These are phyloP conservation scores for Rhodosporidiobolus odoratus DNA, from an alignment of 768 basidiomycete species.

Conservation along the genomic window DNA sequence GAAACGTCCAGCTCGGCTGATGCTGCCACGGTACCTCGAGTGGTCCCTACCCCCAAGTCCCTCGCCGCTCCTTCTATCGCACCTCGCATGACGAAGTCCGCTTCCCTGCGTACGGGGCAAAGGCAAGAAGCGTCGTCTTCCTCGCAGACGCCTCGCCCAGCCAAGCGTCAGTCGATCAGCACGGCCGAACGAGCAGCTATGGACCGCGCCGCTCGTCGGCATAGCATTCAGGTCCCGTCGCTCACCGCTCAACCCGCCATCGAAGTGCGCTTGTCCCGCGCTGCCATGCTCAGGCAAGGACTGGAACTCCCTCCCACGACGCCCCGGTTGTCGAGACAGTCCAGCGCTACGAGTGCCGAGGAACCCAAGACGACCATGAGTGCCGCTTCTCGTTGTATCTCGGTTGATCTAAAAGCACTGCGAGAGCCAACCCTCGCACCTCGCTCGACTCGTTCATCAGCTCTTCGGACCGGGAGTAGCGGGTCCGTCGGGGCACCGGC, in stretches of 20 bases:
- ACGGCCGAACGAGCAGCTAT: constrained; percentile 29
- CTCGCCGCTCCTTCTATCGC: constrained; percentile 25
- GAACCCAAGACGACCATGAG: neutral
- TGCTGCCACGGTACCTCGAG: neutral
- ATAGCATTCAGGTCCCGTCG: constrained; percentile 1
- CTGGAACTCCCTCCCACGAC: neutral
- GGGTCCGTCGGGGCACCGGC: neutral
- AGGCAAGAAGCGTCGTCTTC: neutral
- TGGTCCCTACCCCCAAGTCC: constrained; percentile 5
- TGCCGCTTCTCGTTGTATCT: constrained; percentile 1
- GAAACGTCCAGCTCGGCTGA: neutral
- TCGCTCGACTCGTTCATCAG: constrained; percentile 7
- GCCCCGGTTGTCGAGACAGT: neutral
- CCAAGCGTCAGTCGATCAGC: constrained; percentile 19
- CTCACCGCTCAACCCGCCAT: neutral
- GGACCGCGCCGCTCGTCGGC: constrained; percentile 13
- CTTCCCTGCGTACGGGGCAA: constrained; percentile 6
- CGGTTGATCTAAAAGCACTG: constrained; percentile 1
- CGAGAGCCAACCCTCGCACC: constrained; percentile 14
- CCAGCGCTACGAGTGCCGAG: neutral
- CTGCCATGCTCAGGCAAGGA: constrained; percentile 16
- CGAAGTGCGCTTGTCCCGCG: constrained; percentile 19
- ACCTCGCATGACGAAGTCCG: constrained; percentile 9
- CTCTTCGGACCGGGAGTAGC: neutral
- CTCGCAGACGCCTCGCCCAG: neutral